A percentile compares a stretch with the other conserved stretches of the same genome.
phyloP scores from a whole-genome alignment of 768 basidiomycete genomes.

The Phlebiopsis gigantea region DNA sequence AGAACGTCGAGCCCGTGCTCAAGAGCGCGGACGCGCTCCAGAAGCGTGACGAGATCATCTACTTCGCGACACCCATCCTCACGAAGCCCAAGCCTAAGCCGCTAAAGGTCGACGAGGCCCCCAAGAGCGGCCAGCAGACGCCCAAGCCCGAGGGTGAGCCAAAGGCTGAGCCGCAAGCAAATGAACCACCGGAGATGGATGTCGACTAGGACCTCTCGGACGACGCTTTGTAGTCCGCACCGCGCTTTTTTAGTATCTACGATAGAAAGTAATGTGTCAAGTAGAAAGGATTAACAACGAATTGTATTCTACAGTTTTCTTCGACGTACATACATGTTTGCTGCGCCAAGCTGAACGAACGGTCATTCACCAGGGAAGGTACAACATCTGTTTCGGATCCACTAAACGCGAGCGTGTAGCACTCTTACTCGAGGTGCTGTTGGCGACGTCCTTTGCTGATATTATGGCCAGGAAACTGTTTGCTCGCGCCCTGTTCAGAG shows the following conservation, averaged over 20 bases:
- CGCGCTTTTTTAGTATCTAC: conserved; percentile 7
- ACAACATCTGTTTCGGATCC: too few relatives aligned
- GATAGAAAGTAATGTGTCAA: conserved; percentile 14
- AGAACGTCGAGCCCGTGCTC: conserved; percentile 84
- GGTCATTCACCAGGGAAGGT: too few relatives aligned
- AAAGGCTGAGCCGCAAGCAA: conserved; percentile 23
- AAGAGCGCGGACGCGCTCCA: conserved; percentile 78
- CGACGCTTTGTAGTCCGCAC: not conserved
- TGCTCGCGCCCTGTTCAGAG: too few relatives aligned
- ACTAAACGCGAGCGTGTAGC: too few relatives aligned
- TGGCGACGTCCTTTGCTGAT: too few relatives aligned
- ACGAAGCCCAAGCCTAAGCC: conserved; percentile 91
- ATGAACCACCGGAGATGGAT: conserved; percentile 77
- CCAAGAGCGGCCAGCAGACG: conserved; percentile 58
- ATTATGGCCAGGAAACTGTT: too few relatives aligned
- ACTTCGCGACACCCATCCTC: conserved; percentile 85
- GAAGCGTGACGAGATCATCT: conserved; percentile 90
- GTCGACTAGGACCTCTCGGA: conserved; percentile 51
- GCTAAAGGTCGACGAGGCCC: conserved; percentile 63
- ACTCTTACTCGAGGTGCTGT: too few relatives aligned
- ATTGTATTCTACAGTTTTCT: conserved; percentile 9
- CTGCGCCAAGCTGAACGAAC: too few relatives aligned
- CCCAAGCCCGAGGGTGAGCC: conserved; percentile 38
- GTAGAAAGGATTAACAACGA: conserved; percentile 9
- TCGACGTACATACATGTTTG: too few relatives aligned